Percentiles rank a stretch among this genome's conserved stretches.
Conservation (phyloP, 768 basidiomycete species). For the Tubosaeta sp. region DNA sequence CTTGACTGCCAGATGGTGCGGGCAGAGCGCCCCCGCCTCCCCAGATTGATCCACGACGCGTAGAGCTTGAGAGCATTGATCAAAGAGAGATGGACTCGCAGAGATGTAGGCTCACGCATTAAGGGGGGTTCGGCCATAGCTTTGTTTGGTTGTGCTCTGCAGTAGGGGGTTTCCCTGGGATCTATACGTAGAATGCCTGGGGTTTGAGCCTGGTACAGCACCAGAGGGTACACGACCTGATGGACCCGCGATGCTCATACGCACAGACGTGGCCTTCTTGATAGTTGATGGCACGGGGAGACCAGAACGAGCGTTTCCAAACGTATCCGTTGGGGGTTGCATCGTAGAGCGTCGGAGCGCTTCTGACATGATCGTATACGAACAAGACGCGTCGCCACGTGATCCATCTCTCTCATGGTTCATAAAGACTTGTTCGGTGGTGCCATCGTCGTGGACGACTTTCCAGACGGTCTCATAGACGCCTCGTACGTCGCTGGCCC, state of each 20-base stretch:
- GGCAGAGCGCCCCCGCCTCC: slow-evolving; percentile 42
- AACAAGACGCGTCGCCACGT: slow-evolving; percentile 20
- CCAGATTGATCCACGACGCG: slow-evolving; percentile 77
- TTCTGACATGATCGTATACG: slow-evolving; percentile 37
- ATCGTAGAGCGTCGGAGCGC: slow-evolving; percentile 54
- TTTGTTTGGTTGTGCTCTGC: slow-evolving; percentile 63
- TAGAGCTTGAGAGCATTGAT: slow-evolving; percentile 42
- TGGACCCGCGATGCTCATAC: slow-evolving; percentile 74
- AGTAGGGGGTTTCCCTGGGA: slow-evolving; percentile 72
- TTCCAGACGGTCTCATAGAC: slow-evolving; percentile 64
- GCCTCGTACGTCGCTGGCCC: slow-evolving; percentile 65
- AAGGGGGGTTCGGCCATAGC: slow-evolving; percentile 70
- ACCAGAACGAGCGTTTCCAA: slow-evolving; percentile 53
- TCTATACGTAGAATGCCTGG: slow-evolving; percentile 64
- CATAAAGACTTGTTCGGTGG: slow-evolving; percentile 69
- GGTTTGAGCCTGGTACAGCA: slow-evolving; percentile 43
- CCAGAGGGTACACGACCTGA: slow-evolving; percentile 54
- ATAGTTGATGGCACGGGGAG: slow-evolving; percentile 72
- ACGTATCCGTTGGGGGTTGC: slow-evolving; percentile 48
- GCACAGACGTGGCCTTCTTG: slow-evolving; percentile 61
- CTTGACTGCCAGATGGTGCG: slow-evolving; percentile 50
- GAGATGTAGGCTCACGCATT: slow-evolving; percentile 44
- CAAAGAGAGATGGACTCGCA: slow-evolving; percentile 1
- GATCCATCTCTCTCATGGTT: slow-evolving; percentile 13
- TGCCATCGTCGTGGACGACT: slow-evolving; percentile 56